Base-by-base conservation (phyloP, 1,139 yeast genomes). In the Pneumocystis canis region DNA sequence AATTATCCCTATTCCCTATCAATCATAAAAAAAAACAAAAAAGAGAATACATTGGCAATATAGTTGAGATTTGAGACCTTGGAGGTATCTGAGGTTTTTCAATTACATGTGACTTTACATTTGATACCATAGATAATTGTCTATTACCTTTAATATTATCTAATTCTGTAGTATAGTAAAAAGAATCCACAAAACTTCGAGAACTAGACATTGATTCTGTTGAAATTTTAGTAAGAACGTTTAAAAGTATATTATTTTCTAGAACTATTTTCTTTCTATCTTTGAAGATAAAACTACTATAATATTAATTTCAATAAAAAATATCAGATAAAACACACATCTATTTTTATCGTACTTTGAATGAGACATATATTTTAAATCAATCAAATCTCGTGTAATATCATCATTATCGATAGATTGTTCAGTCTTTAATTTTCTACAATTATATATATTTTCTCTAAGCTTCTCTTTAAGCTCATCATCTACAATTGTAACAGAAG, bases 401-500 rank as follows among this genome's bases (percentile, higher is more conserved):
- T 28, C 31, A 47, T 47, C 25, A 25, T 47, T 47, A 47, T n/a
- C 7, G 7, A 16, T 11, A 25, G 31, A 47, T 25, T 47, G 31
- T 47, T 47, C 54, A 20, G 76, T 71, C 62, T 74, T 75, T 16
- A 71, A 72, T 4, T 77, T 71, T 25, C 79, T 73, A 63, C 69
- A 68, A 61, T 73, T 73, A 66, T 90, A 89, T 60, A 92, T 76
- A 64, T 81, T 80, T 47, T 78, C 74, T 40, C 86, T 81, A 63
- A 92, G 75, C 57, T 76, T 73, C 61, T 81, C 80, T 72, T 83
- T 87, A 62, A 79, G 73, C 3, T 73, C 73, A 69, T 87, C 88
- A 73, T 92, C 87, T 47, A 89, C 79, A 47, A 88, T 81, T 53
- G 83, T 80, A 5, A 89, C 86, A 6, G 78, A 77, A 1, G 90